Conservation (phyloP, 129 eudicot genomes). For the Saussurea involucrata region DNA sequence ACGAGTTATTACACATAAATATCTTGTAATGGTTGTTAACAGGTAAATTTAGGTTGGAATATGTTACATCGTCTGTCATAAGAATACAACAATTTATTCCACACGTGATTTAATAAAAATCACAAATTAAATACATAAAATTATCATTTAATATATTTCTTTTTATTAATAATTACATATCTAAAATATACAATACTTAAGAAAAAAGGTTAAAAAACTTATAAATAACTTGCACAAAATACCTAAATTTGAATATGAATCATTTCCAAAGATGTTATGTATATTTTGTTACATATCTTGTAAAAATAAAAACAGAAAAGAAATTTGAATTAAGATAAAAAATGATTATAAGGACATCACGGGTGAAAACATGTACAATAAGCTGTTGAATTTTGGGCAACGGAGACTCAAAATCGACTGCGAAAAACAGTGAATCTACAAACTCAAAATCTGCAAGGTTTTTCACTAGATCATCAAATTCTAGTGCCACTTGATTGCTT, state of each 20-base stretch:
- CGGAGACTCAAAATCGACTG: conserved; percentile 18
- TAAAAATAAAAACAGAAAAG: neutral
- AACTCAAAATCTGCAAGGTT: neutral
- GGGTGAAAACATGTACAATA: neutral
- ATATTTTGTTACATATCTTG: neutral
- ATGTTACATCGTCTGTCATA: too few species aligned
- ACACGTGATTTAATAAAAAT: too few species aligned
- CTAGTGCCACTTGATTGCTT: neutral
- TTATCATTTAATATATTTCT: neutral
- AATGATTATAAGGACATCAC: neutral
- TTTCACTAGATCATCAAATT: neutral
- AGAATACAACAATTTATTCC: too few species aligned
- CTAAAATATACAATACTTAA: neutral
- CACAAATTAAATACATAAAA: too few species aligned
- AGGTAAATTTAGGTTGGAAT: too few species aligned
- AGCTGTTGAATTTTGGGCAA: neutral
- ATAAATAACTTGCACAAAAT: neutral
- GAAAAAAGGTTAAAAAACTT: neutral
- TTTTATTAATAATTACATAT: neutral
- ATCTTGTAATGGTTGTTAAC: too few species aligned
- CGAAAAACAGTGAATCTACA: neutral
- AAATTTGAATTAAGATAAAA: neutral
- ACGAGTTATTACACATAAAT: too few species aligned
- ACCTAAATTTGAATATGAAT: too few species aligned
- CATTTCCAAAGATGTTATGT: neutral